Percentiles rank a stretch among this genome's conserved stretches.
Conservation (phyloP, 768 basidiomycete species). For the Mycena polygramma region DNA sequence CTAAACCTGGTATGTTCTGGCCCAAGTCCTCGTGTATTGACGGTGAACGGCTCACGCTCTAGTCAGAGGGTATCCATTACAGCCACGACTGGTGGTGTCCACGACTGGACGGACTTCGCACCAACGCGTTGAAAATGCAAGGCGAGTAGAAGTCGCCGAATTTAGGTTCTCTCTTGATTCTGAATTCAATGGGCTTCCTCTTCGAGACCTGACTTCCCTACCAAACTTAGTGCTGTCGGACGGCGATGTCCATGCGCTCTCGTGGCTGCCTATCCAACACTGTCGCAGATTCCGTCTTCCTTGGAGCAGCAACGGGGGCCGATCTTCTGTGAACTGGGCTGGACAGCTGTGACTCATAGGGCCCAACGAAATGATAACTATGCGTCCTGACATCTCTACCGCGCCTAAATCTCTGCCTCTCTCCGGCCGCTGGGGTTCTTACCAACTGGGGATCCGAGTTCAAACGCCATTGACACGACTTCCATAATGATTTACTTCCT, state of each 20-base stretch:
- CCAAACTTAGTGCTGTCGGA: neutral
- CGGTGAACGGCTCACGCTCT: no score
- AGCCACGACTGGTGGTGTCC: no score
- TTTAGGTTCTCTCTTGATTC: no score
- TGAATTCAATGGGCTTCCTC: no score
- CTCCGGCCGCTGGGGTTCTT: no score
- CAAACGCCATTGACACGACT: neutral
- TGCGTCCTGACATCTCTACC: neutral
- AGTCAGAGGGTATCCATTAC: no score
- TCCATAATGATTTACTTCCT: slow-evolving; percentile 4
- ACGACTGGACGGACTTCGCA: no score
- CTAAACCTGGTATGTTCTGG: neutral
- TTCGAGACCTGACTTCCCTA: neutral
- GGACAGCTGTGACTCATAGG: neutral
- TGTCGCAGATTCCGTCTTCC: neutral
- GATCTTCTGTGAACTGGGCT: neutral
- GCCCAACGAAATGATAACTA: neutral
- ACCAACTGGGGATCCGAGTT: neutral
- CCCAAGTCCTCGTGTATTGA: neutral
- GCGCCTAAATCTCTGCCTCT: neutral
- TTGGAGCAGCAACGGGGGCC: neutral
- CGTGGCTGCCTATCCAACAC: neutral
- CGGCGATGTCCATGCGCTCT: neutral
- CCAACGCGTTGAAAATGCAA: no score
- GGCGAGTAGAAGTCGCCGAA: no score